Evolutionary conservation across 164 flowering plant genomes (phyloP).

Genomic region (Magnolia kwangsiensis): DNA sequence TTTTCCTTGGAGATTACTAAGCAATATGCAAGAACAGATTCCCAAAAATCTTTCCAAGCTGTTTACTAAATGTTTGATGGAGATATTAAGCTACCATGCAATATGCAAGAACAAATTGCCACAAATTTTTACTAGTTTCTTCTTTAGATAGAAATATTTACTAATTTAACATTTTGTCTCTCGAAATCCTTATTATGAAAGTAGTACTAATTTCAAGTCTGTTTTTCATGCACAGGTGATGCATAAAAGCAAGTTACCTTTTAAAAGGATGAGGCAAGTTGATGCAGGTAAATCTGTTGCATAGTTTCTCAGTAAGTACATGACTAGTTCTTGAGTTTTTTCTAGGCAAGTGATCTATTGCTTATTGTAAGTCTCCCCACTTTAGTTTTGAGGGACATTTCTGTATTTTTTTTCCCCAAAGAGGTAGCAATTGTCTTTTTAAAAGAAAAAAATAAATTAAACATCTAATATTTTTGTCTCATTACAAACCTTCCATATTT

Average conservation of each 20-base stretch:
- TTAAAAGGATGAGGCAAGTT: not conserved
- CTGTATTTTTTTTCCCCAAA: too few relatives aligned
- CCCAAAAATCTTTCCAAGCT: not conserved
- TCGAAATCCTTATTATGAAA: not conserved
- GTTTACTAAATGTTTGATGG: too few relatives aligned
- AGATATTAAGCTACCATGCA: not conserved
- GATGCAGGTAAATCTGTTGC: not conserved
- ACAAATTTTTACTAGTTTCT: not conserved
- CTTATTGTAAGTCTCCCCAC: not conserved
- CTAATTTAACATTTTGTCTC: not conserved
- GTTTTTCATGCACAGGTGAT: not conserved
- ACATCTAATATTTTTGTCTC: too few relatives aligned
- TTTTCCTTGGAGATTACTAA: not conserved
- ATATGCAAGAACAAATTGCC: conserved; percentile 1
- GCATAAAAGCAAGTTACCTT: not conserved
- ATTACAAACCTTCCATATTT: too few relatives aligned
- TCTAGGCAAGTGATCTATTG: not conserved
- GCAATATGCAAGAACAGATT: not conserved
- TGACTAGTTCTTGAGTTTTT: too few relatives aligned
- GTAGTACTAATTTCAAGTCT: not conserved
- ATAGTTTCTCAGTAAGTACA: not conserved
- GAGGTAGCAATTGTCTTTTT: too few relatives aligned
- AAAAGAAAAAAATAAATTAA: too few relatives aligned
- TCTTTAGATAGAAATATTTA: too few relatives aligned
- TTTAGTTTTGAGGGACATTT: too few relatives aligned